Conservation (phyloP, 768 basidiomycete species). For the Suillus americanus region DNA sequence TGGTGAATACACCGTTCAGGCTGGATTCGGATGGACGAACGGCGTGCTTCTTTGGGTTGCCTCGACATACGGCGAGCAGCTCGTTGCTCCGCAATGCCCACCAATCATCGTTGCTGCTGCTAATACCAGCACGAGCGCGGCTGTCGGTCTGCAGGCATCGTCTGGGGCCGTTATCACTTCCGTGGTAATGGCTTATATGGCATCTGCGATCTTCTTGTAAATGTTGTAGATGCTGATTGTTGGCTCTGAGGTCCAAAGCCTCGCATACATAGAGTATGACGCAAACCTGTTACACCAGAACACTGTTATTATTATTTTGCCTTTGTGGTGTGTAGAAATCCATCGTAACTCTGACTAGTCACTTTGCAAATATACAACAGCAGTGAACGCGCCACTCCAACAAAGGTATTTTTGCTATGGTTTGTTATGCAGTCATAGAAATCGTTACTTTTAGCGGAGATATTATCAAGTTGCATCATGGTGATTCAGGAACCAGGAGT, state of each 20-base stretch:
- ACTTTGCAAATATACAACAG: too few relatives aligned
- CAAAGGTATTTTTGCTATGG: too few relatives aligned
- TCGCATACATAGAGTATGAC: not conserved
- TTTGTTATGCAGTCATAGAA: too few relatives aligned
- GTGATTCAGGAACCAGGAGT: too few relatives aligned
- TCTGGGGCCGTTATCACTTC: not conserved
- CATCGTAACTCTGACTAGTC: not conserved
- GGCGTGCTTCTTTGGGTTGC: slow-evolving; percentile 78
- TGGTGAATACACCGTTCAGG: slow-evolving; percentile 88
- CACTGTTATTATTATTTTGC: not conserved
- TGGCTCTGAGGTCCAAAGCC: not conserved
- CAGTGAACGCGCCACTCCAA: too few relatives aligned
- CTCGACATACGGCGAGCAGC: slow-evolving; percentile 57
- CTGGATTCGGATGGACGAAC: slow-evolving; percentile 89
- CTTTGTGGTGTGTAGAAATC: not conserved
- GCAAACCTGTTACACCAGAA: not conserved
- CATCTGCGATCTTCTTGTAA: slow-evolving; percentile 2
- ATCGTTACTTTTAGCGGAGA: too few relatives aligned
- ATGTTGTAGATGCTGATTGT: not conserved
- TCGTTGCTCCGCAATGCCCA: slow-evolving; percentile 69
- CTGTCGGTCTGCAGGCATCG: not conserved
- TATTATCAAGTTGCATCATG: too few relatives aligned
- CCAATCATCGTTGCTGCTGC: slow-evolving; percentile 22
- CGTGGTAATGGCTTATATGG: slow-evolving; percentile 7
- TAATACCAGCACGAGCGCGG: slow-evolving; percentile 10